A percentile compares a stretch with the other conserved stretches of the same genome.
These are phyloP conservation scores for Rhexocercosporidium sp. DNA, from an alignment of 2,329 filamentous ascomycete genomes.

Conservation along the genomic window DNA sequence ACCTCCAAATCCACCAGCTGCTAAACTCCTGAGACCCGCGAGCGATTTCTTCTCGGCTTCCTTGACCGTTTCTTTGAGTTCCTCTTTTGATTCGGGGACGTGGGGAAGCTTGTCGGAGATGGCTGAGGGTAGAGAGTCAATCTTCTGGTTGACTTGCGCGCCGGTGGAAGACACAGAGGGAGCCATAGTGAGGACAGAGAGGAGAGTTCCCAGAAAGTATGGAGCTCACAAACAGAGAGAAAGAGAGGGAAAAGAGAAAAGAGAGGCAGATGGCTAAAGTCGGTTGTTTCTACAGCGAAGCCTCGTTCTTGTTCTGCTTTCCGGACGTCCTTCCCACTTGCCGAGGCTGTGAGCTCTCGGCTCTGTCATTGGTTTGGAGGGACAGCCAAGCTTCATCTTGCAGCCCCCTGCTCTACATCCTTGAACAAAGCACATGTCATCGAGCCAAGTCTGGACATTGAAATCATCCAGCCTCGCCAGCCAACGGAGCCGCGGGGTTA, in stretches of 20 bases:
- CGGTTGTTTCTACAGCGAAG: conserved; percentile 8
- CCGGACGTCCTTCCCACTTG: conserved; percentile 1
- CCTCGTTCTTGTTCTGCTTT: not conserved
- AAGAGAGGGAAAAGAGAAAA: not conserved
- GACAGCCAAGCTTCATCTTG: not conserved
- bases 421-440: conserved; percentile 10
- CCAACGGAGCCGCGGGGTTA: not conserved
- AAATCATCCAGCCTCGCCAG: not conserved
- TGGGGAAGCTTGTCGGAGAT: conserved; percentile 40
- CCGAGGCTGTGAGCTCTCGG: conserved; percentile 7
- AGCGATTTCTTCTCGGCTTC: conserved; percentile 44
- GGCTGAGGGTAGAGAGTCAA: conserved; percentile 36
- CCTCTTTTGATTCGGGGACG: conserved; percentile 41
- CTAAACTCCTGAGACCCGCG: conserved; percentile 78
- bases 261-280: not conserved
- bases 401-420: not conserved
- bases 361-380: not conserved
- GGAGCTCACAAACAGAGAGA: not conserved
- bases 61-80: conserved; percentile 41
- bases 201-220: not conserved
- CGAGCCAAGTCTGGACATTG: not conserved
- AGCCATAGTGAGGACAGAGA: conserved; percentile 28
- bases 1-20: conserved; percentile 90
- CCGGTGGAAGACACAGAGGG: conserved; percentile 35
- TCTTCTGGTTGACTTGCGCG: conserved; percentile 37